Base-by-base conservation (phyloP, 768 basidiomycete species). In the Antrodiella citrinella region DNA sequence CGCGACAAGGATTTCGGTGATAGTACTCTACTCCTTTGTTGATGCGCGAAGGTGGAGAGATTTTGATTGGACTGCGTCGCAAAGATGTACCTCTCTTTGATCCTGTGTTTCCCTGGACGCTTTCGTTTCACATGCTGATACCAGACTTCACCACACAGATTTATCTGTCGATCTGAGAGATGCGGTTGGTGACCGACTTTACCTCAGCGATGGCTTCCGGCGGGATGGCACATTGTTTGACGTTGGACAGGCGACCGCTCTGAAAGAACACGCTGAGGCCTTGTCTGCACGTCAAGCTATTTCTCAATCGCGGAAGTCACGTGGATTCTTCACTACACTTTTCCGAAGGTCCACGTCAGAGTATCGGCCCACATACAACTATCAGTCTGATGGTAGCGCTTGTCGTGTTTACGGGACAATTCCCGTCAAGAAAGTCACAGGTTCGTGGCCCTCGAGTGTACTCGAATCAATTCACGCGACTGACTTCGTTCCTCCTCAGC, bases 161-260 rank as follows among this genome's bases (percentile, higher is more conserved):
- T 70, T 98, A 46, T 84, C 80, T 45, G 86, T 97, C 21, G 95
- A 98, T 63, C 64, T 99, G 53, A 74, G 93, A 51, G 95, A 99
- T 64, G 88, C 87, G 0, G 76, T 96, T n/a, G 95, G 95, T 2
- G 95, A 99, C 64, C 74, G 95, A 39, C 61, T 99, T 25, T 87
- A 84, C 63, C 76, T 98, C 51, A 92, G 81, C 59, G 74, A 78
- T 53, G 81, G 80, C 21, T 81, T 97, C 61, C 80, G 74, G 50
- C 81, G 91, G 49, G 94, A 99, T 59, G 91, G 93, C 35, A 88
- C 86, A 4, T 65, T 73, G 15, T 97, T 95, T 62, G 86, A 90
- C 55, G 71, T 86, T 7, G 83, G 85, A 13, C 87, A 91, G 66
- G 93, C 93, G 1, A 82, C 80, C 3, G 63, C 76, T 0, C 72